Evolutionary conservation across 139 green algal species (phyloP).

Genomic region (Tetradesmus lagerheimii): DNA sequence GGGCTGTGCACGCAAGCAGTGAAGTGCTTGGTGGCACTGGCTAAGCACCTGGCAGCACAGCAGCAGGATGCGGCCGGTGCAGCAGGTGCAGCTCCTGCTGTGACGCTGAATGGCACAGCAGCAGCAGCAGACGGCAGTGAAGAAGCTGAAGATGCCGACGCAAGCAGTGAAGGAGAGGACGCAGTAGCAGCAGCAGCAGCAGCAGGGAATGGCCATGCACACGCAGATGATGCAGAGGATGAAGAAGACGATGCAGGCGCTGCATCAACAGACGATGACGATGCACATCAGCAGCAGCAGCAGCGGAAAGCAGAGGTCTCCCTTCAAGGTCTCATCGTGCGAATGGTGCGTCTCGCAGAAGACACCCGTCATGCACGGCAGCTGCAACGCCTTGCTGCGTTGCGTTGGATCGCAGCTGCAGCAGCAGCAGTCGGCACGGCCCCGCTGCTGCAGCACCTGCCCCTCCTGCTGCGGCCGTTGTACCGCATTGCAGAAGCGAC

Average conservation of each 20-base stretch:
- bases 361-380: slow-evolving; percentile 60
- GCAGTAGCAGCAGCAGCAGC: slow-evolving; percentile 40
- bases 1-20: slow-evolving; percentile 79
- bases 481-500: slow-evolving; percentile 82
- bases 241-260: slow-evolving; percentile 25
- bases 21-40: slow-evolving; percentile 87
- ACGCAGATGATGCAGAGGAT: slow-evolving; percentile 41
- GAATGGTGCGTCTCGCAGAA: slow-evolving; percentile 80
- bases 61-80: background rate
- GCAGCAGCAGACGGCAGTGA: slow-evolving; percentile 23
- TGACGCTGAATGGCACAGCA: slow-evolving; percentile 14
- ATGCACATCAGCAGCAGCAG: slow-evolving; percentile 28
- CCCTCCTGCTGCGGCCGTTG: slow-evolving; percentile 78
- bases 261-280: slow-evolving; percentile 17
- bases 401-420: slow-evolving; percentile 86
- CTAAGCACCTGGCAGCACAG: slow-evolving; percentile 57
- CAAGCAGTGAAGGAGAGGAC: slow-evolving; percentile 28
- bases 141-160: slow-evolving; percentile 39
- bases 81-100: slow-evolving; percentile 6
- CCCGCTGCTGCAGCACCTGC: slow-evolving; percentile 66
- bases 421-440: slow-evolving; percentile 53
- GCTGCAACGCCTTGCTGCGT: slow-evolving; percentile 70
- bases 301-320: slow-evolving; percentile 58
- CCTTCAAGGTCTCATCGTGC: slow-evolving; percentile 72
- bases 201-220: slow-evolving; percentile 29